These are phyloP conservation scores for Ammopiptanthus mongolicus DNA, from an alignment of 306 rosid species.

Conservation along the genomic window DNA sequence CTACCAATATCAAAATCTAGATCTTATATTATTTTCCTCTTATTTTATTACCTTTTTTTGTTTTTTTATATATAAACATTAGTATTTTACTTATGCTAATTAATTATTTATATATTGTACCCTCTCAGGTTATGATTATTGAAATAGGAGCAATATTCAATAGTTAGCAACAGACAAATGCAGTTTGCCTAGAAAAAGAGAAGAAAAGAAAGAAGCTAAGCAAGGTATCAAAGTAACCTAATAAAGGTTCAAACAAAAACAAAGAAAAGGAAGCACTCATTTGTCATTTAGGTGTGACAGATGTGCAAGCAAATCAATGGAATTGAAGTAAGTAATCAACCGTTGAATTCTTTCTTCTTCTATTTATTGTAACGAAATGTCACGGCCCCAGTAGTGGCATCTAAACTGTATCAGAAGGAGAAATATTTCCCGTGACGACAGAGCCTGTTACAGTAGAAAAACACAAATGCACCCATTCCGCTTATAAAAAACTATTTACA, in stretches of 20 bases:
- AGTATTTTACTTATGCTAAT: background rate
- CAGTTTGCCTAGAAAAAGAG: background rate
- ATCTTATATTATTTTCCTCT: background rate
- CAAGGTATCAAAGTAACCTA: background rate
- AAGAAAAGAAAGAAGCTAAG: background rate
- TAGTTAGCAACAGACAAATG: background rate
- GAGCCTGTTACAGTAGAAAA: background rate
- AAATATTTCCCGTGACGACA: background rate
- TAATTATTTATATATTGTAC: background rate
- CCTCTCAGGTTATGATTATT: background rate
- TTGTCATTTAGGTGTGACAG: constrained; percentile 29
- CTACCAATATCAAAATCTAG: too few species aligned
- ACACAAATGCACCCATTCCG: too few species aligned
- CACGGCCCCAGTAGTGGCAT: background rate
- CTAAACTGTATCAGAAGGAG: too few species aligned
- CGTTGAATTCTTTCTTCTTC: background rate
- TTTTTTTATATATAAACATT: background rate
- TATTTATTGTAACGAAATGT: background rate
- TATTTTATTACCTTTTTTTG: background rate
- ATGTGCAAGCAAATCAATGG: background rate
- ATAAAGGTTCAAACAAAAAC: background rate
- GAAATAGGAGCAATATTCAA: background rate
- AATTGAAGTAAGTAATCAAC: constrained; percentile 14
- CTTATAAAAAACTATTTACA: background rate
- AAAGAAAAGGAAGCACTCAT: background rate